Base-by-base conservation (phyloP, 192 early-diverging fungal species). In the Rhizophagus clarus region DNA sequence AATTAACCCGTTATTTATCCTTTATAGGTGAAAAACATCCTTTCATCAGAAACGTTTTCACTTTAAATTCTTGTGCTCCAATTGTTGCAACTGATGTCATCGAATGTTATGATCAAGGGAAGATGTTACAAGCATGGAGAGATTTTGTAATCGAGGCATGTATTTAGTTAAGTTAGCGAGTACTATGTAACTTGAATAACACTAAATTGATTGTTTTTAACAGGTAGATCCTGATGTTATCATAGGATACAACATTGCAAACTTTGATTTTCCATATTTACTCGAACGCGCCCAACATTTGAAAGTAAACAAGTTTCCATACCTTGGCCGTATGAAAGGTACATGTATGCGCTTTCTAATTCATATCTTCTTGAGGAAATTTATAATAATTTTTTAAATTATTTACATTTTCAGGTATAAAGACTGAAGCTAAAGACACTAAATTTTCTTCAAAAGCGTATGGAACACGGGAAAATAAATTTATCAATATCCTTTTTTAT, bases 231-330 rank as follows among this genome's bases (percentile, higher is more conserved):
- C 97, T 0, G 96, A 98, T 87, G 88, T 98, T 40, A 87, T 98
- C 71, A 97, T 95, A 66, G 97, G 98, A 6, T 99, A 99, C 79
- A 99, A 99, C 86, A 97, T 95, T 31, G 91, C 91, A 85, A 96
- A 97, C 79, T 99, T 99, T 84, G 98, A 99, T 88, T 95, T 97
- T 45, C 96, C 97, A 3, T 99, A 98, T 82, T 85, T 99, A 56
- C 77, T 99, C 60, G 98, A 99, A 32, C 89, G 97, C 15, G 96
- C 97, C 6, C 89, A 86, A 28, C 89, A 91, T 42, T 88, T 99
- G 14, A 88, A 89, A 22, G 93, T 94, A 1, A 72, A 86, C 31
- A 84, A 88, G 29, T 99, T 98, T 81, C 93, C 96, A 17, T 98
- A 89, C 76, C 81, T 99, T 31, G 95, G 97, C 7, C 91, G 97